Evolutionary conservation across 2,329 filamentous ascomycete genomes (phyloP), one percentile per base, ranked within the genome.

Genomic region (Sphaerulina vaccinii): DNA sequence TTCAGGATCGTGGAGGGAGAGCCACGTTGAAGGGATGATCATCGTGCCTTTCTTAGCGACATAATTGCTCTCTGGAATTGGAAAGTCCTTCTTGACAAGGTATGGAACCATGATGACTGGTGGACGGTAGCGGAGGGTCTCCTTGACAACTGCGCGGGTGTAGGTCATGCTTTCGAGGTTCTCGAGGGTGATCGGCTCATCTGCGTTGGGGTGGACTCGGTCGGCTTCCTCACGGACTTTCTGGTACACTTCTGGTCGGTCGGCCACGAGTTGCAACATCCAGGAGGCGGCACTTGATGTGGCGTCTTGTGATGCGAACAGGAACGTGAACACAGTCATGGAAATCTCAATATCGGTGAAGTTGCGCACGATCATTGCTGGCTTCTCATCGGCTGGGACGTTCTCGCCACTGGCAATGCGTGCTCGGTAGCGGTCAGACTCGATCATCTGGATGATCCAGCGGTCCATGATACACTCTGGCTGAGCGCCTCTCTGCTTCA

Each of bases 91-190:
- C 85, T 97, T 97, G 60, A 85, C 89, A 56, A 91, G 71, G 73
- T 97, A 97, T 27, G 93, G 93, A 44, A 96, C 89, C 90, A 99
- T 96, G 72, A 96, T 81, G 65, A 99, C 93, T 51, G 93, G 93
- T 59, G 93, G 93, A 51, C 92, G 88, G 79, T 95, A 97, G 68
- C 93, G 88, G 59, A 96, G 82, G 52, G 90, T 86, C 76, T 96
- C 90, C 64, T 88, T 90, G 60, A 97, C 88, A 37, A 96, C 89
- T 35, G 90, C 92, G 53, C 90, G 87, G 37, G 93, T 97, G 72
- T 95, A 96, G 11, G 54, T 43, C 79, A 96, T 83, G 46, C 86
- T 85, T 68, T 97, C 93, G 40, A 97, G 82, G 72, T 93, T 80
- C 52, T 96, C 90, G 78, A 97, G 84, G 62, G 81, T 84, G 59